Conservation (phyloP, 441 rosid species). For the Arabidopsis lyrata region DNA sequence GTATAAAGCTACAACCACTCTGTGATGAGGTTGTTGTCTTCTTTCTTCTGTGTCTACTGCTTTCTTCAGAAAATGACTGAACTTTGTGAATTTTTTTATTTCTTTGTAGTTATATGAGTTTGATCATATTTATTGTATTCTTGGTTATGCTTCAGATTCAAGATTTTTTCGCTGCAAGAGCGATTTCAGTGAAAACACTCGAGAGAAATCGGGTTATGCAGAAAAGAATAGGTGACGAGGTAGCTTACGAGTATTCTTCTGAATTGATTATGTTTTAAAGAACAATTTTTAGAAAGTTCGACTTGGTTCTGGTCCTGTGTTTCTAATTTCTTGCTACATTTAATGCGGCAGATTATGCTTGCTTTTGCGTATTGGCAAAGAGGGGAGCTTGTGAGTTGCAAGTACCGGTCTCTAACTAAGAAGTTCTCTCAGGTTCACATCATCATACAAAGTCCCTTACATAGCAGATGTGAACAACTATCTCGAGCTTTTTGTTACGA, state of each 20-base stretch:
- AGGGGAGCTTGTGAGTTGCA: conserved; percentile 81
- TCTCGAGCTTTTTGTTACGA: conserved; percentile 4
- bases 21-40: conserved; percentile 67
- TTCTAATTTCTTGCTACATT: conserved; percentile 37
- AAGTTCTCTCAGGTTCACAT: conserved; percentile 82
- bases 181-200: conserved; percentile 74
- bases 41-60: conserved; percentile 28
- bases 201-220: conserved; percentile 87
- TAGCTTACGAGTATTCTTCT: conserved; percentile 40
- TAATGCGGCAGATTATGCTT: conserved; percentile 67
- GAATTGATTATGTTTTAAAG: background rate
- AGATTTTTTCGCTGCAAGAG: conserved; percentile 75
- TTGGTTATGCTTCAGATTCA: conserved; percentile 64
- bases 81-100: conserved; percentile 14
- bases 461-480: background rate
- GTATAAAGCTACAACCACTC: conserved; percentile 73
- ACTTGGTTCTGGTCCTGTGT: conserved; percentile 29
- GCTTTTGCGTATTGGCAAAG: conserved; percentile 86
- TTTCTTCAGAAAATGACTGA: conserved; percentile 5
- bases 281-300: background rate
- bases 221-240: conserved; percentile 67
- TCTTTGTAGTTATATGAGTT: conserved; percentile 23
- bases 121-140: conserved; percentile 23
- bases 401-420: conserved; percentile 78
- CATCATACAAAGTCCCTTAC: conserved; percentile 30